Conservation (phyloP, 148 eudicot species). For the Nyssa sinensis region DNA sequence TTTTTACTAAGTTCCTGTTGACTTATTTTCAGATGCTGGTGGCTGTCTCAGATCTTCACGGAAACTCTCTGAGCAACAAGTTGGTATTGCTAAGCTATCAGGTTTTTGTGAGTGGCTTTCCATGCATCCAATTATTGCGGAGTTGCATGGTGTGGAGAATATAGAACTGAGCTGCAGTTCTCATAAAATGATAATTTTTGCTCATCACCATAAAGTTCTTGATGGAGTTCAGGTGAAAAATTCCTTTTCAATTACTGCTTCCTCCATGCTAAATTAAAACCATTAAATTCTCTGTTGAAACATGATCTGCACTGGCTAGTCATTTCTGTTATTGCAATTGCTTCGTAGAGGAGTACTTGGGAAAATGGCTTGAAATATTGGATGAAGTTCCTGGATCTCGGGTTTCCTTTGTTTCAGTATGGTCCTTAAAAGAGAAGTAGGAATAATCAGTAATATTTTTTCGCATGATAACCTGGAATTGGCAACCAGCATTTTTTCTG, state of each 20-base stretch:
- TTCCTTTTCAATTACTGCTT: neutral
- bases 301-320: neutral
- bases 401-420: neutral
- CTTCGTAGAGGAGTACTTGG: neutral
- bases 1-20: neutral
- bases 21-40: conserved; percentile 40
- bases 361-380: neutral
- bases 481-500: too few species aligned
- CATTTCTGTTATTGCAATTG: neutral
- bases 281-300: neutral
- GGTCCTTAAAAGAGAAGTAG: neutral
- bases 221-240: conserved; percentile 80
- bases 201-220: conserved; percentile 89
- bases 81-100: conserved; percentile 82
- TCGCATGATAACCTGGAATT: too few species aligned
- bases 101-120: conserved; percentile 92
- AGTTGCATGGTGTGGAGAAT: conserved; percentile 41
- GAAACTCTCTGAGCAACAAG: conserved; percentile 63
- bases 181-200: conserved; percentile 96
- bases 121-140: conserved; percentile 73
- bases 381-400: neutral
- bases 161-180: conserved; percentile 41
- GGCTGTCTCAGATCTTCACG: conserved; percentile 30
- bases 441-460: too few species aligned
- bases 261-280: neutral